Conservation (phyloP, 768 basidiomycete genomes). For the Tricholoma furcatifolium region DNA sequence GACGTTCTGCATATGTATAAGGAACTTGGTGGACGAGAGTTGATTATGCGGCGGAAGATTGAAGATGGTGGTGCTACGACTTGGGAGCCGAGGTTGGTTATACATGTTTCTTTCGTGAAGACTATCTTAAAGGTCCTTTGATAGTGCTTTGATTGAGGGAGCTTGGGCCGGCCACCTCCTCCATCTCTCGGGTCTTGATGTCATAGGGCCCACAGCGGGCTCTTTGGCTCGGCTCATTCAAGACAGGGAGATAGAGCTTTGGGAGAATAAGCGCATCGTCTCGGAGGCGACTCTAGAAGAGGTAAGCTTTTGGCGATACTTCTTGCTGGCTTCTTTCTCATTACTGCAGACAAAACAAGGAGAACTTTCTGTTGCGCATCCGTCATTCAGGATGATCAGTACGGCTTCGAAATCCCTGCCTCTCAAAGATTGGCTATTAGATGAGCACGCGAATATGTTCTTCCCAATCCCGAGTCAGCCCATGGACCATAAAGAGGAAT, state of each 20-base stretch:
- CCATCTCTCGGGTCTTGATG: slow-evolving; percentile 61
- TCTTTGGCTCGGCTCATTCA: slow-evolving; percentile 58
- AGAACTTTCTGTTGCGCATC: slow-evolving; percentile 49
- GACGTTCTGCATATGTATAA: slow-evolving; percentile 68
- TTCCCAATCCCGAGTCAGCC: slow-evolving; percentile 59
- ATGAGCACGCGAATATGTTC: slow-evolving; percentile 73
- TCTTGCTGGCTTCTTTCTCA: neutral
- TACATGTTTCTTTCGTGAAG: neutral
- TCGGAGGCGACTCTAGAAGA: slow-evolving; percentile 44
- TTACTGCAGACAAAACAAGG: slow-evolving; percentile 23
- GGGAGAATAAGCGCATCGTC: slow-evolving; percentile 62
- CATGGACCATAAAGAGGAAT: slow-evolving; percentile 55
- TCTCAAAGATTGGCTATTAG: slow-evolving; percentile 68
- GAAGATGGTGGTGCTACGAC: slow-evolving; percentile 55
- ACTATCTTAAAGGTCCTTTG: neutral
- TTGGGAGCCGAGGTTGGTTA: slow-evolving; percentile 58
- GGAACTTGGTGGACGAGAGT: slow-evolving; percentile 63
- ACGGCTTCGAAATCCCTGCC: slow-evolving; percentile 64
- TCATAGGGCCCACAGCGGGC: slow-evolving; percentile 65
- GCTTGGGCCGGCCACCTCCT: slow-evolving; percentile 56
- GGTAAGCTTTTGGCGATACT: slow-evolving; percentile 23
- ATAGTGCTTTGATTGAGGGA: slow-evolving; percentile 44
- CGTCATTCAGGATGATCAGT: slow-evolving; percentile 59
- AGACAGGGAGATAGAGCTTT: slow-evolving; percentile 63
- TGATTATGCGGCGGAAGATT: slow-evolving; percentile 61